Conservation (phyloP, 768 basidiomycete genomes). For the Phaeotremella fagi region DNA sequence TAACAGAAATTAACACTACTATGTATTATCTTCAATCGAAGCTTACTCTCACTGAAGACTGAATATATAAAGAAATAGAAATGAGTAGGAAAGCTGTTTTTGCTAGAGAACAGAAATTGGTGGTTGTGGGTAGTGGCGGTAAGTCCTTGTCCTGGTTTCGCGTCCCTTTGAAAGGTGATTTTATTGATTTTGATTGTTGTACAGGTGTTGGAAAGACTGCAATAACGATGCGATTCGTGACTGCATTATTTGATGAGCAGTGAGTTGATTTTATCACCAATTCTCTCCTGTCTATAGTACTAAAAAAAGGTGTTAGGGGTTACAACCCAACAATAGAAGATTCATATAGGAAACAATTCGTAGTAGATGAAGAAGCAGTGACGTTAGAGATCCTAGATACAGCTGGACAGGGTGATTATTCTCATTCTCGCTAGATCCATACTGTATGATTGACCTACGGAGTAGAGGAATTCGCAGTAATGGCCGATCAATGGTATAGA, state of each 20-base stretch:
- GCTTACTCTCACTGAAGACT: too few relatives aligned
- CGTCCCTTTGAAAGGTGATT: neutral
- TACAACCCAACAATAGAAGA: constrained; percentile 55
- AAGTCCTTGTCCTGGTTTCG: constrained; percentile 4
- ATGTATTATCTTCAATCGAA: too few relatives aligned
- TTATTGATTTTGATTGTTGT: neutral
- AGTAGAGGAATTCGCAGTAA: constrained; percentile 44
- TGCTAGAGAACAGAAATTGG: constrained; percentile 27
- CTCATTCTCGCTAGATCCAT: neutral
- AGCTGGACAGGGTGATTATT: constrained; percentile 49
- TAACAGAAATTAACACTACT: too few relatives aligned
- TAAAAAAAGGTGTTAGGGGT: constrained; percentile 34
- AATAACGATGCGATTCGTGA: constrained; percentile 52
- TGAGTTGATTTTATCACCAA: constrained; percentile 8
- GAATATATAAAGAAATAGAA: neutral
- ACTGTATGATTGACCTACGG: neutral
- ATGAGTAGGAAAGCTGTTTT: neutral
- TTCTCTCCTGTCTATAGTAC: neutral
- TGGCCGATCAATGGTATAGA: constrained; percentile 49
- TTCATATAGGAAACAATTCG: constrained; percentile 50
- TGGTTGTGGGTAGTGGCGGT: constrained; percentile 31
- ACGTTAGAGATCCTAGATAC: constrained; percentile 55
- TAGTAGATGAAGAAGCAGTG: constrained; percentile 53
- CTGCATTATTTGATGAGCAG: constrained; percentile 48
- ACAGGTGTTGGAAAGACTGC: constrained; percentile 48